Percentiles rank a stretch among this genome's conserved stretches.
phyloP scores from a whole-genome alignment of 441 rosid species.

The Adansonia rubrostipa region DNA sequence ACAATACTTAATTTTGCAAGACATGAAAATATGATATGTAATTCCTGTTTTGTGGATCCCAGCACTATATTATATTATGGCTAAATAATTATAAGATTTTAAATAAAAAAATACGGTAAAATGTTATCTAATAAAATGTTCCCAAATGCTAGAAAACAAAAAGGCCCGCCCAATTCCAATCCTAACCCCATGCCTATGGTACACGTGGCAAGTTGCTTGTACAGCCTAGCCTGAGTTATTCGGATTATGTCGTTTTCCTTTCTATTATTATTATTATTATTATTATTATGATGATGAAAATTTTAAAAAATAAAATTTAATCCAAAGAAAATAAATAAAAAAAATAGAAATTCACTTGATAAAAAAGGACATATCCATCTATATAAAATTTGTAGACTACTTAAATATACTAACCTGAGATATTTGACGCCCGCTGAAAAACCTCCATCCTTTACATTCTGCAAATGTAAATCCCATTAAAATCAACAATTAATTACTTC shows the following conservation, averaged over 20 bases:
- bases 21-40: too few species aligned
- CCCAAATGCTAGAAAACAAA: background rate
- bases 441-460: constrained; percentile 73
- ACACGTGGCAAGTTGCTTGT: constrained; percentile 9
- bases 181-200: background rate
- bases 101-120: too few species aligned
- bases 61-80: too few species aligned
- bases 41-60: too few species aligned
- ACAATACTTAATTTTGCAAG: too few species aligned
- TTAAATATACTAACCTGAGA: constrained; percentile 53
- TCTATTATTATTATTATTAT: background rate
- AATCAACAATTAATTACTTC: background rate
- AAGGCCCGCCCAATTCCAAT: background rate
- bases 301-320: background rate
- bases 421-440: constrained; percentile 66
- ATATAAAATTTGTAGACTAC: background rate
- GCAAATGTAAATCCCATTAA: constrained; percentile 32
- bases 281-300: background rate
- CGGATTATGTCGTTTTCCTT: background rate
- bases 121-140: background rate
- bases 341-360: background rate
- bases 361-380: background rate
- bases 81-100: too few species aligned
- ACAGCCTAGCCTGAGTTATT: background rate
- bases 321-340: constrained; percentile 12